Evolutionary conservation across 768 basidiomycete species (phyloP), one percentile per base, ranked within the genome.

Genomic region (Xerocomellus chrysenteron): DNA sequence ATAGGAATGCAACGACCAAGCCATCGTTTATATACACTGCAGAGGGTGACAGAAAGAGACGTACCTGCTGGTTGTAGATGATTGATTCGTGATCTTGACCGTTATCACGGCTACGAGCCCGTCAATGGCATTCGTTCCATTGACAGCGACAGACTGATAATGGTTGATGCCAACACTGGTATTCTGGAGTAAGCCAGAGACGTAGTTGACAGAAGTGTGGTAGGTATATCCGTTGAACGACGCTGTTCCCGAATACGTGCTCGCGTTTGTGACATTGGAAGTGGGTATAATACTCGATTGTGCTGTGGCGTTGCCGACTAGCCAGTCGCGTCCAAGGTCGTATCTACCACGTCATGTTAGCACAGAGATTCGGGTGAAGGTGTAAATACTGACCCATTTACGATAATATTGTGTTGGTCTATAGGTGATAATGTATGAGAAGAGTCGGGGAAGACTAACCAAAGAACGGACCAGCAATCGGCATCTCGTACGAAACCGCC

Each of bases 221-320:
- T 95, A 95, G 14, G 85, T 89, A 63, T 84, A 96, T 4, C 83
- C 84, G 39, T 68, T 78, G 60, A 72, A 85, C 0, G 85, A 80
- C 4, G 88, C 88, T 16, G 78, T 75, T 1, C 88, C 92, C 1
- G 78, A 76, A 68, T 73, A 92, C 0, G 83, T 82, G 30, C 84
- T 79, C 33, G 69, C 65, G 62, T 89, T 86, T n/a, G 64, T 70
- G 26, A 68, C 47, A 2, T 59, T 47, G 13, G 50, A 19, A 8
- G 71, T 73, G 45, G 70, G 58, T 13, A 72, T 58, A 11, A 69
- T 43, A 4, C 42, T 60, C 11, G 71, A 63, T 47, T 78, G 74
- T 21, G 73, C 68, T 0, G 93, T 94, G 24, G 89, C 86, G 67
- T 94, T 94, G 21, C 89, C 91, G 26, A 95, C 75, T n/a, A 96